Conservation (phyloP, 1,284 basidiomycete species). For the Malassezia vespertilionis region DNA sequence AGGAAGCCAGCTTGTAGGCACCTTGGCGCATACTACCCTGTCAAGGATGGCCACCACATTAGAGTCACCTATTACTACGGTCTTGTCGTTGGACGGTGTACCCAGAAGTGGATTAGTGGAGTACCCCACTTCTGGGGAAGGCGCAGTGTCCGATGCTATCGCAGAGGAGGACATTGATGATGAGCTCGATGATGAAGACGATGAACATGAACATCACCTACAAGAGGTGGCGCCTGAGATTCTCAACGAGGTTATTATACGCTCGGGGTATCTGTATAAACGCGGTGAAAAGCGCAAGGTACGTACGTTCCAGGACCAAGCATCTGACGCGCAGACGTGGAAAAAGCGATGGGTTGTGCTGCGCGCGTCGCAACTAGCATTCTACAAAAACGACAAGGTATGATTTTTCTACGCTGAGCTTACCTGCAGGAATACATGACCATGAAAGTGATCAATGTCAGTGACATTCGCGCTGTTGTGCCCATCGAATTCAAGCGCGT, state of each 20-base stretch:
- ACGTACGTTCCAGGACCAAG: slow-evolving; percentile 32
- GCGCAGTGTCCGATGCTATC: no score
- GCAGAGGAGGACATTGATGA: slow-evolving; percentile 1
- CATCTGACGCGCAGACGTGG: slow-evolving; percentile 61
- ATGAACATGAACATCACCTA: slow-evolving; percentile 61
- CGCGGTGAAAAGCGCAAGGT: slow-evolving; percentile 95
- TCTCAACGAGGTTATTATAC: slow-evolving; percentile 63
- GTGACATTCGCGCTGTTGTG: slow-evolving; percentile 80
- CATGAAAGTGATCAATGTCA: slow-evolving; percentile 74
- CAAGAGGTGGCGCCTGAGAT: slow-evolving; percentile 39
- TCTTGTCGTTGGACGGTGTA: no score
- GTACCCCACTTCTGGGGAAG: no score
- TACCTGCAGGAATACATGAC: slow-evolving; percentile 54
- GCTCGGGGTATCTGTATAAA: slow-evolving; percentile 84
- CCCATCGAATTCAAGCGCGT: slow-evolving; percentile 80
- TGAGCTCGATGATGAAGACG: slow-evolving; percentile 60
- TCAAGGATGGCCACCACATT: no score
- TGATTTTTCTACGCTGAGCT: slow-evolving; percentile 4
- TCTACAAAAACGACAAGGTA: slow-evolving; percentile 79
- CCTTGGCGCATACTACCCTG: no score
- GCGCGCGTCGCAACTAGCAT: slow-evolving; percentile 77
- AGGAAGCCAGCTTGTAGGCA: no score
- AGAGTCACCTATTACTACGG: no score
- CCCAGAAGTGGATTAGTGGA: no score
- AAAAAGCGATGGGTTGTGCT: slow-evolving; percentile 98